Base-by-base conservation (phyloP, 2,329 filamentous ascomycete genomes). In the Rutstroemia sp. region DNA sequence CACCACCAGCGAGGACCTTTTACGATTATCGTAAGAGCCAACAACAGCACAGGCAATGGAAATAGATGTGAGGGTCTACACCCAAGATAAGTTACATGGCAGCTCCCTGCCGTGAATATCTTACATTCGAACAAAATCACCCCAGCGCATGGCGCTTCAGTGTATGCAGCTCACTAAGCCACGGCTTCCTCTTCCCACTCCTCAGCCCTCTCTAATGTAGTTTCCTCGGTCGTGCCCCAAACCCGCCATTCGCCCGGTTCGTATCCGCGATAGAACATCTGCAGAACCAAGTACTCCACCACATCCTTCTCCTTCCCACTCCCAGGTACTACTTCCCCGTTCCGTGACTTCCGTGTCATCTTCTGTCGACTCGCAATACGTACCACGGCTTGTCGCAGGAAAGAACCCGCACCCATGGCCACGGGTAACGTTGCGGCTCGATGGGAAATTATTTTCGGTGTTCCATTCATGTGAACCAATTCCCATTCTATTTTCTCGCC, bases 281-380 rank as follows among this genome's bases (percentile, higher is more conserved):
- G 80, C 47, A 89, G 61, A 40, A 87, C 83, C 4, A 89, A 61
- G 65, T 88, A 82, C 73, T 90, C 87, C 1, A 76, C 68, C 62
- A 84, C 75, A 50, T 80, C 72, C 64, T 79, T 77, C 61, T 78
- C 73, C 65, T 76, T 76, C 46, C 75, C 74, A 58, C 71, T 75
- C 2, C 76, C 78, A 1, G 73, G 70, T 7, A 81, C 67, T n/a
- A 72, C 63, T 58, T 68, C 72, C n/a, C 58, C 57, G 39, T 52
- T 56, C 21, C 19, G 48, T 2, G 48, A 44, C 48, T 42, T 71
- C 62, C 76, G 73, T 7, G 72, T 73, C 38, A 81, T 70, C 61
- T 73, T 74, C 72, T 88, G 84, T 34, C 73, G 74, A 57, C 79
- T 83, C 27, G 72, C 68, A 59, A 88, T 79, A 56, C 74, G 73